These are phyloP conservation scores for Graphilbum sp. DNA, from an alignment of 2,329 filamentous ascomycete genomes.

Conservation along the genomic window DNA sequence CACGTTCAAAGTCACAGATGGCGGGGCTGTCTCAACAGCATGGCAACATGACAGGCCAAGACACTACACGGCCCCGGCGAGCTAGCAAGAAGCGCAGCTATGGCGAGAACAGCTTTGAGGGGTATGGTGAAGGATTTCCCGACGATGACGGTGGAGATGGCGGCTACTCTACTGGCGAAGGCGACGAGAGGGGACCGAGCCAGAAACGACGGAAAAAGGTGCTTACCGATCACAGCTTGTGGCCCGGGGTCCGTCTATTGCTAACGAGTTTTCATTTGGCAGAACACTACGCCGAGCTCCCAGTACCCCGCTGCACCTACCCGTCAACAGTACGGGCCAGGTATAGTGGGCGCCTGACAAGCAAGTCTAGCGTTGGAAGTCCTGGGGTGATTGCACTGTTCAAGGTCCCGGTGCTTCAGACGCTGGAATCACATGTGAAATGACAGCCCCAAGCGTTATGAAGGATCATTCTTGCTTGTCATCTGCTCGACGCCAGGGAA, in stretches of 20 bases:
- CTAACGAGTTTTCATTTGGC: conserved; percentile 20
- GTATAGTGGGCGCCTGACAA: conserved; percentile 40
- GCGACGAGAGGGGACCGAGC: conserved; percentile 30
- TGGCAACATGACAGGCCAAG: conserved; percentile 16
- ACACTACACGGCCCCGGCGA: conserved; percentile 42
- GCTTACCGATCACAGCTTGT: conserved; percentile 14
- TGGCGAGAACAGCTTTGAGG: conserved; percentile 57
- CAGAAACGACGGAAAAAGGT: conserved; percentile 54
- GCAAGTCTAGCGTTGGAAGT: not conserved
- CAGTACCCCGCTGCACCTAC: conserved; percentile 24
- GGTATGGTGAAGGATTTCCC: conserved; percentile 55
- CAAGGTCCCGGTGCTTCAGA: not conserved
- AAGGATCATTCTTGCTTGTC: too few relatives aligned
- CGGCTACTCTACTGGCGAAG: conserved; percentile 58
- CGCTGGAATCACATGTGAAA: too few relatives aligned
- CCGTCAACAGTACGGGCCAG: conserved; percentile 38
- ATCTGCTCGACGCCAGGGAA: too few relatives aligned
- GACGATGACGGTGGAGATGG: conserved; percentile 48
- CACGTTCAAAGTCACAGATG: conserved; percentile 20
- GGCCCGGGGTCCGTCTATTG: too few relatives aligned
- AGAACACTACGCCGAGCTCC: conserved; percentile 28
- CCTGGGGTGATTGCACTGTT: not conserved
- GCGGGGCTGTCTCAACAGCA: conserved; percentile 12
- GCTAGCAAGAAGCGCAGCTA: conserved; percentile 60
- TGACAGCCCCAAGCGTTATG: too few relatives aligned